Conservation (phyloP, 208 protist species). For the Herpetomonas tarakana region DNA sequence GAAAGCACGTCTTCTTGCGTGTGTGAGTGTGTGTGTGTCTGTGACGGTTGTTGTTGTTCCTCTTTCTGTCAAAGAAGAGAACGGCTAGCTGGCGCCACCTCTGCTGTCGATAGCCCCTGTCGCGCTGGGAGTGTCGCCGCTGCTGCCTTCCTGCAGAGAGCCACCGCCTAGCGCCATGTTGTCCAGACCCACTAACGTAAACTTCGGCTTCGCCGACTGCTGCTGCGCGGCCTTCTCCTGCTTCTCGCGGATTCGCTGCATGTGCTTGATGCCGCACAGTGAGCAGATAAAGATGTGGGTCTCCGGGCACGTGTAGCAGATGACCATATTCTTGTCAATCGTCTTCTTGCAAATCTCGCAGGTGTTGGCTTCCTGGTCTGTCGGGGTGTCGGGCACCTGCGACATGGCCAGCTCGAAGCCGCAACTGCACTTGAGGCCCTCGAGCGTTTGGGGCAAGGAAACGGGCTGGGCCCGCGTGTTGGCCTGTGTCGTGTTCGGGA, state of each 20-base stretch:
- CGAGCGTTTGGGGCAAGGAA: slow-evolving; percentile 20
- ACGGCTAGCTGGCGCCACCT: too few relatives aligned
- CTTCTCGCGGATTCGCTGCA: not conserved
- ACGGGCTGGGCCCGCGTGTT: slow-evolving; percentile 9
- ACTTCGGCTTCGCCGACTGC: not conserved
- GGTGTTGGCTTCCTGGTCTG: not conserved
- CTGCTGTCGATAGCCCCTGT: not conserved
- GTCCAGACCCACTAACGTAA: not conserved
- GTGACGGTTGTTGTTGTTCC: too few relatives aligned
- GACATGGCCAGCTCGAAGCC: slow-evolving; percentile 32
- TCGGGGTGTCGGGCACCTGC: slow-evolving; percentile 11
- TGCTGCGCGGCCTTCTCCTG: not conserved
- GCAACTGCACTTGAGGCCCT: slow-evolving; percentile 42
- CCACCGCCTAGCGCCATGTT: too few relatives aligned
- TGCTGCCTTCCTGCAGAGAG: not conserved
- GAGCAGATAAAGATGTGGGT: slow-evolving; percentile 41
- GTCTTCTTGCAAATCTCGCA: slow-evolving; percentile 30
- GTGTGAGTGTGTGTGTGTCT: too few relatives aligned
- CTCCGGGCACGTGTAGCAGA: slow-evolving; percentile 42
- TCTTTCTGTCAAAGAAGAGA: too few relatives aligned
- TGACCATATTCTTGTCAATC: slow-evolving; percentile 11
- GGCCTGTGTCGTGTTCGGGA: not conserved
- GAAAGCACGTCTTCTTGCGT: too few relatives aligned
- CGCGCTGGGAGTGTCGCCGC: not conserved
- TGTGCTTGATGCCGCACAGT: slow-evolving; percentile 15